These are phyloP conservation scores for Inosperma sp. DNA, from an alignment of 768 basidiomycete species.

Conservation along the genomic window DNA sequence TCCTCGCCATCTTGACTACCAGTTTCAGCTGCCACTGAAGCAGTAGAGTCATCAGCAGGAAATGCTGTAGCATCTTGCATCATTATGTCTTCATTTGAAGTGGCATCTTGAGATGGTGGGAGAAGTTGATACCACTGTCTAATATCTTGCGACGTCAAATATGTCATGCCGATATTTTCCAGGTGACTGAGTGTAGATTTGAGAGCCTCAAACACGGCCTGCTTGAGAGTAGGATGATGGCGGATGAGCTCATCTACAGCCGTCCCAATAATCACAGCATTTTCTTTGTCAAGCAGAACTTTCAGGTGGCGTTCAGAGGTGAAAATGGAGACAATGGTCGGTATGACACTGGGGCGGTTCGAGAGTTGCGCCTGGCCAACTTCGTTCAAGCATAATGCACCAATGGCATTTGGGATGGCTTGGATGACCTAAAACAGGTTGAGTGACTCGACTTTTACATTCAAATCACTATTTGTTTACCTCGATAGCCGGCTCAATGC, in stretches of 20 bases:
- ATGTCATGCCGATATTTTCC: constrained; percentile 66
- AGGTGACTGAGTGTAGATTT: constrained; percentile 67
- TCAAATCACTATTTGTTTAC: constrained; percentile 34
- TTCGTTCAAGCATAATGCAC: constrained; percentile 93
- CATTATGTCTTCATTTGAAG: constrained; percentile 34
- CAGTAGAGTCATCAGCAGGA: constrained; percentile 12
- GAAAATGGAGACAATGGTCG: constrained; percentile 80
- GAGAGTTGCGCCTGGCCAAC: constrained; percentile 78
- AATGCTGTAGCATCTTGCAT: constrained; percentile 41
- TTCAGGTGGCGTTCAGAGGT: constrained; percentile 80
- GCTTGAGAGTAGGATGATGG: constrained; percentile 87
- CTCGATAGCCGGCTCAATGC: constrained; percentile 85
- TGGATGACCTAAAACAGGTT: constrained; percentile 63
- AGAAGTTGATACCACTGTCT: constrained; percentile 64
- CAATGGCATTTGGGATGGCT: constrained; percentile 92
- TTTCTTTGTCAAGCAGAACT: constrained; percentile 87
- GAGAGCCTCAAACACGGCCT: constrained; percentile 72
- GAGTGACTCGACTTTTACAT: constrained; percentile 1
- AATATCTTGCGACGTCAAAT: constrained; percentile 50
- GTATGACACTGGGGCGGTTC: constrained; percentile 75
- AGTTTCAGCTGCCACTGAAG: constrained; percentile 17
- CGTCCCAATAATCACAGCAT: constrained; percentile 82
- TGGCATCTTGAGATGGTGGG: constrained; percentile 19
- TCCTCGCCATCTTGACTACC: constrained; percentile 16
- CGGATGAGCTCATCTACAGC: constrained; percentile 93